phyloP scores from a whole-genome alignment of 2,329 filamentous ascomycete species.

The Fusarium sp. region DNA sequence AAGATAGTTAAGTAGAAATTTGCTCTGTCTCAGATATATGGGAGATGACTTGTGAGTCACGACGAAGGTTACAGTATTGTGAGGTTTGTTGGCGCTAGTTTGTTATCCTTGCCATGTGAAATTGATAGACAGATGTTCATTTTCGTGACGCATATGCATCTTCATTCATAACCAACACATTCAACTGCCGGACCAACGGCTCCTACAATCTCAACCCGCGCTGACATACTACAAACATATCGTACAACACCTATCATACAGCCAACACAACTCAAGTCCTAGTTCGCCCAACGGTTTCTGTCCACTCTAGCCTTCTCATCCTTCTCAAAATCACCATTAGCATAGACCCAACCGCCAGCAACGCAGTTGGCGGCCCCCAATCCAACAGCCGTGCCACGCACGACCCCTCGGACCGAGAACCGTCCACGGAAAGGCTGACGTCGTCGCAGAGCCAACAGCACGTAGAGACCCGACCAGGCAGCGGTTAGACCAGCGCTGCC shows the following conservation, averaged over 20 bases:
- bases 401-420: constrained; percentile 58
- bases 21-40: neutral
- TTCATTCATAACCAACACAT: neutral
- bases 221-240: constrained; percentile 6
- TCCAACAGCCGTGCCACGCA: constrained; percentile 61
- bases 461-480: constrained; percentile 67
- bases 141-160: neutral
- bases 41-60: neutral
- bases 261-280: neutral
- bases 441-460: constrained; percentile 62
- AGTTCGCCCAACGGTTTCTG: constrained; percentile 60
- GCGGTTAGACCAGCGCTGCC: constrained; percentile 65
- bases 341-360: constrained; percentile 62
- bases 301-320: constrained; percentile 60
- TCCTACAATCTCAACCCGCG: neutral
- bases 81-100: neutral
- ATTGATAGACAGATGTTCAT: neutral
- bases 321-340: constrained; percentile 58
- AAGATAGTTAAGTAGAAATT: neutral
- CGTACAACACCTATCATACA: constrained; percentile 27
- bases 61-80: neutral
- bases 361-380: constrained; percentile 59
- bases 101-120: neutral
- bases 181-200: neutral
- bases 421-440: constrained; percentile 52